A percentile compares a stretch with the other conserved stretches of the same genome.
phyloP scores from a whole-genome alignment of 306 rosid genomes.

The Vigna angularis region DNA sequence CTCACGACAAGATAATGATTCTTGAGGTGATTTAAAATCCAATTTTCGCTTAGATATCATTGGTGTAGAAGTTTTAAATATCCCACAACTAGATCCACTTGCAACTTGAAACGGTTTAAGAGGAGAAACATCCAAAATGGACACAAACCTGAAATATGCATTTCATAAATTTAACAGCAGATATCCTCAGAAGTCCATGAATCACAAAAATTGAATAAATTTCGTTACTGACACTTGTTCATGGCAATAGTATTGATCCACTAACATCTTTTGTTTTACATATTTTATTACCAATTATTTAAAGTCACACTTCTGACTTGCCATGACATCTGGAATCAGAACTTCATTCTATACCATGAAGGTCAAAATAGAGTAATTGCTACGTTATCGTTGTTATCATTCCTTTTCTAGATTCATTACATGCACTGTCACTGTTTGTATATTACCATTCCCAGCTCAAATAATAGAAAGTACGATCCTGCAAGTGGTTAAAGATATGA shows the following conservation, averaged over 20 bases:
- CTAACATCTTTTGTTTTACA: constrained; percentile 5
- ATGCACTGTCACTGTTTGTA: constrained; percentile 2
- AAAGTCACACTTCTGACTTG: constrained; percentile 19
- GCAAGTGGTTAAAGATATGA: constrained; percentile 24
- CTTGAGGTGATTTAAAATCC: constrained; percentile 50
- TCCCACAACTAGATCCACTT: constrained; percentile 58
- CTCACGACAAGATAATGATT: constrained; percentile 47
- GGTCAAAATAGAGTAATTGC: constrained; percentile 32
- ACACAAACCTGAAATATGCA: constrained; percentile 74
- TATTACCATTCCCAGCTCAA: constrained; percentile 19
- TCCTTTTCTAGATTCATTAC: constrained; percentile 19
- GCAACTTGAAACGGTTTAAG: constrained; percentile 79
- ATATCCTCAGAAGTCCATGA: constrained; percentile 21
- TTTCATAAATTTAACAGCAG: constrained; percentile 34
- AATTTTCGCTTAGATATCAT: constrained; percentile 74
- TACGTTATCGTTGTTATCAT: background rate
- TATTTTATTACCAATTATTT: constrained; percentile 22
- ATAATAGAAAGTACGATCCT: constrained; percentile 18
- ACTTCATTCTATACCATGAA: constrained; percentile 30
- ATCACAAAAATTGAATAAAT: background rate
- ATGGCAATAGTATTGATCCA: constrained; percentile 4
- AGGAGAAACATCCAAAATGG: constrained; percentile 91
- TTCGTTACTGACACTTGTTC: constrained; percentile 8
- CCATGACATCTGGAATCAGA: constrained; percentile 13
- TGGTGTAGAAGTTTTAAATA: constrained; percentile 70